phyloP scores from a whole-genome alignment of 2,329 filamentous ascomycete genomes.

The Colletotrichum sp. region DNA sequence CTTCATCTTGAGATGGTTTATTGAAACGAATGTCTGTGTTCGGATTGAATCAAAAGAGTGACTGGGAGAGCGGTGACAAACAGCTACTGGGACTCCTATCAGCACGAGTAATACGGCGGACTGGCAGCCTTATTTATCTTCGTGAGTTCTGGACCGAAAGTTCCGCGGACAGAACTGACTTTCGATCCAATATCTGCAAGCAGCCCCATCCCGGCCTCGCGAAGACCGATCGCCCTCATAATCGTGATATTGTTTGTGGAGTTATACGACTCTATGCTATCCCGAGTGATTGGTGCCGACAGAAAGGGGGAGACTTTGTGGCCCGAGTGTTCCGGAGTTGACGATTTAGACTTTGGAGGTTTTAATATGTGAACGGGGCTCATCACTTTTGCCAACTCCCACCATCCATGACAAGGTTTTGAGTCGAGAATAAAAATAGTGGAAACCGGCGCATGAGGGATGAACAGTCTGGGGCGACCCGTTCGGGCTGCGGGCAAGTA shows the following conservation, averaged over 20 bases:
- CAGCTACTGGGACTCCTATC: neutral
- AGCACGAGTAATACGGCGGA: neutral
- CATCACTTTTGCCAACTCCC: neutral
- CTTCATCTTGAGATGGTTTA: constrained; percentile 4
- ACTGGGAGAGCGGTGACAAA: neutral
- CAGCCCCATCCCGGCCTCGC: neutral
- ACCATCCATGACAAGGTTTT: constrained; percentile 9
- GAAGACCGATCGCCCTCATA: neutral
- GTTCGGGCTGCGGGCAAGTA: neutral
- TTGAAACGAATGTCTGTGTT: neutral
- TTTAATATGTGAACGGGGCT: constrained; percentile 7
- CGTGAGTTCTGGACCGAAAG: neutral
- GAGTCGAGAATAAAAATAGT: neutral
- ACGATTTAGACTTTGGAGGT: neutral
- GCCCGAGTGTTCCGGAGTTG: constrained; percentile 3
- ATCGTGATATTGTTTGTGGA: neutral
- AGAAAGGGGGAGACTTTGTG: neutral
- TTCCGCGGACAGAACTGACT: neutral
- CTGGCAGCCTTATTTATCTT: neutral
- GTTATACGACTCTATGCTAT: neutral
- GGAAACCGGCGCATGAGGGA: neutral
- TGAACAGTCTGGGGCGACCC: neutral
- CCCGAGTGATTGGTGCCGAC: neutral
- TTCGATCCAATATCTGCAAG: neutral
- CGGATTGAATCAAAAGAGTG: neutral